These are phyloP conservation scores for Hsuehochloa calcarea DNA, from an alignment of 176 grass and related monocot species.

Conservation along the genomic window DNA sequence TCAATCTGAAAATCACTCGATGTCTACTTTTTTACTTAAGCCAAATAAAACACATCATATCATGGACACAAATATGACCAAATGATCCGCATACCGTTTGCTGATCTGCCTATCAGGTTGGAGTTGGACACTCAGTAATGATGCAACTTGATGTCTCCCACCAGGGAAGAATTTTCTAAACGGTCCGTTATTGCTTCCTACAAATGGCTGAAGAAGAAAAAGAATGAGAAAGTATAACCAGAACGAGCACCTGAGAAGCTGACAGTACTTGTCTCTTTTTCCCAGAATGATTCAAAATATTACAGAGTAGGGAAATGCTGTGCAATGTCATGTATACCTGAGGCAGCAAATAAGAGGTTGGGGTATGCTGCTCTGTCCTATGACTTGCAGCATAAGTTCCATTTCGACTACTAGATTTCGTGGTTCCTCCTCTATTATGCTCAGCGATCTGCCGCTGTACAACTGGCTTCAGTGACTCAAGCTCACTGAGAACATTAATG, in stretches of 20 bases:
- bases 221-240: conserved; percentile 18
- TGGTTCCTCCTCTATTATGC: conserved; percentile 55
- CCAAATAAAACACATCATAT: conserved; percentile 23
- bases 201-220: conserved; percentile 41
- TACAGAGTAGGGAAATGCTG: conserved; percentile 28
- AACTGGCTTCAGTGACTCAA: neutral
- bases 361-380: conserved; percentile 31
- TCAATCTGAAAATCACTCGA: conserved; percentile 9
- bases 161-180: conserved; percentile 15
- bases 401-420: conserved; percentile 46
- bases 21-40: conserved; percentile 2
- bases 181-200: conserved; percentile 27
- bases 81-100: conserved; percentile 47
- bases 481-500: neutral
- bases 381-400: conserved; percentile 35
- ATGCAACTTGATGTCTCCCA: conserved; percentile 29
- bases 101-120: conserved; percentile 39
- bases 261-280: conserved; percentile 1
- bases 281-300: conserved; percentile 16
- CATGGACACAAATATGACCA: conserved; percentile 13
- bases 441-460: conserved; percentile 42
- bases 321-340: conserved; percentile 51
- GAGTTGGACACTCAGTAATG: conserved; percentile 28
- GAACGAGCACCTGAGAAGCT: conserved; percentile 7
- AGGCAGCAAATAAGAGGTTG: conserved; percentile 38